Base-by-base conservation (phyloP, 108 stramenopile species). In the Skeletonema marinoi region DNA sequence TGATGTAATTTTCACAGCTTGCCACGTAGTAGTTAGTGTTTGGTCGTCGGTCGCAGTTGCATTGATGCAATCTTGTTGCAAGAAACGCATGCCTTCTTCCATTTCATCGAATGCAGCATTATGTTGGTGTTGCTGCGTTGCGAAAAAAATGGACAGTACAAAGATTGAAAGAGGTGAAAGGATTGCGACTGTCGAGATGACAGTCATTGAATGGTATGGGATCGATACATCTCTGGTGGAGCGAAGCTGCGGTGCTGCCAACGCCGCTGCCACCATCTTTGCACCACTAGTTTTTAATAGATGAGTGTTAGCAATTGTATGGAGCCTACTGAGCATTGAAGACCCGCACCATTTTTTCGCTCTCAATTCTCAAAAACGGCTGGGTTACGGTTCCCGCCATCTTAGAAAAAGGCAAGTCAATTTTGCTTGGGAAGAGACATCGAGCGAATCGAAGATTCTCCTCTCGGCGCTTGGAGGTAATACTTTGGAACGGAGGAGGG, bases 1-100 rank as follows among this genome's bases (percentile, higher is more conserved):
- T 2, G 65, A 25, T n/a, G 80, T 74, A 13, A 66, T 38, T 25
- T 63, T 51, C 4, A 81, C 65, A 14, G 73, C 68, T 0, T 50
- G 32, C 80, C 67, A 69, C 2, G 80, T 81, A 7, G 64, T 72
- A 29, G 32, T 12, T 1, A 44, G 50, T 33, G 62, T n/a, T 32
- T 36, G 14, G 25, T 21, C 66, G 25, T 8, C 7, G 54, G 54
- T 56, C 7, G 25, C 25, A 25, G 54, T 56, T 25, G 54, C 6
- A 25, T 56, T 56, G 54, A 56, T 56, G 25, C 54, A 56, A 25
- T 25, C 25, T 29, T 56, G 21, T 10, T 56, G 21, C 21, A 56
- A 25, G 54, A 29, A n/a, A 16, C 54, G 54, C 54, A 56, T 56
- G 21, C 4, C 19, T 3, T 29, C 54, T n/a, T 56, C 51, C 3